Evolutionary conservation across 352 stramenopile species (phyloP), one percentile per base, ranked within the genome.

Genomic region (Globisporangium recalcitrans): DNA sequence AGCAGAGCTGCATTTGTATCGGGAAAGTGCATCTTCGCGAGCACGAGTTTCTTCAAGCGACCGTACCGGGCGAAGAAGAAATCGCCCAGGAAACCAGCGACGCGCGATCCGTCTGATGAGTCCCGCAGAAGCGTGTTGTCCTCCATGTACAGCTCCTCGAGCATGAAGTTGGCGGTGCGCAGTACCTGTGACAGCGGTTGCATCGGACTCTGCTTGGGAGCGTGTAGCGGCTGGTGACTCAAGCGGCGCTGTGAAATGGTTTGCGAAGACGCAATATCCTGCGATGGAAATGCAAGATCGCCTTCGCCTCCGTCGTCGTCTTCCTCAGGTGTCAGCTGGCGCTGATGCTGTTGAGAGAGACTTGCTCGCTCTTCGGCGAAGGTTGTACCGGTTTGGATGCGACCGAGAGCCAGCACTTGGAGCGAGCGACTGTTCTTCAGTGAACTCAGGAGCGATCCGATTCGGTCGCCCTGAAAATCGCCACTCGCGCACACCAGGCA

Each of bases 1-100:
- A 92, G 61, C 0, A 72, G 40, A 4, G 62, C 72, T 2, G 66
- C 71, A 6, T 65, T 72, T 1, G 60, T 55, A 42, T 89, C 80
- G 19, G 68, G 74, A 26, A 90, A 63, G 9, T 58, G 52, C 71
- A 89, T 80, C 19, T 68, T 63, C 7, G 68, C 71, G 1, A 83
- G 61, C 8, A 73, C 67, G 21, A 92, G 66, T n/a, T 62, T 78
- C 9, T 61, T 57, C 7, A 92, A 65, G 16, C 72, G 73, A 0
- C 80, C 82, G 53, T 91, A 91, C 2, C 78, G 70, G n/a, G 76
- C 82, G 59, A 88, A 87, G 66, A 91, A 91, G 60, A 80, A 91
- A 60, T 91, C 82, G 19, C 80, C 77, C 0, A 91, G 42, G n/a
- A 81, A 72, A 0, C 26, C 57, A 8, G 78, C 80, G 3, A 91